These are phyloP conservation scores for Sporothrix humicola DNA, from an alignment of 2,329 filamentous ascomycete genomes.

Conservation along the genomic window DNA sequence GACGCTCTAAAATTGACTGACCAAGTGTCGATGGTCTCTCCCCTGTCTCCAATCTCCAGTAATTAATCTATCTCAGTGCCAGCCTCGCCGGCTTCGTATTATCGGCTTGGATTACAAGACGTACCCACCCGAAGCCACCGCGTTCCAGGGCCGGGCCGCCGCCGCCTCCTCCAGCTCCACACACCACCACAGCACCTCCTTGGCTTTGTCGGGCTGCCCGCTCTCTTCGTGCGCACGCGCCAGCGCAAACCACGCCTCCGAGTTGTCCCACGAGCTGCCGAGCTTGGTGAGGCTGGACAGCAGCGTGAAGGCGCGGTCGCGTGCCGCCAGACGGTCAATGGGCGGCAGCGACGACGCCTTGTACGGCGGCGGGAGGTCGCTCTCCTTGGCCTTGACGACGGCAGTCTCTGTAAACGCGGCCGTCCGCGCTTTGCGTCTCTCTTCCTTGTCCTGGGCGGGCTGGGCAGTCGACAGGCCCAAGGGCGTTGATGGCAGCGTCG, in stretches of 20 bases:
- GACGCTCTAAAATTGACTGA: neutral
- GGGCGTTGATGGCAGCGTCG: conserved; percentile 51
- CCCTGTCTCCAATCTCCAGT: neutral
- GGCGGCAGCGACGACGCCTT: conserved; percentile 69
- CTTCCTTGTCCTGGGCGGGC: neutral
- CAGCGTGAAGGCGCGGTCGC: conserved; percentile 86
- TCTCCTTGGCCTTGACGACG: neutral
- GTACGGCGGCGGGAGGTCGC: conserved; percentile 56
- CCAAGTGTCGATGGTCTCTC: no score
- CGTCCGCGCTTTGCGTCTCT: conserved; percentile 3
- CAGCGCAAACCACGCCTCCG: conserved; percentile 91
- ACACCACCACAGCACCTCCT: conserved; percentile 96
- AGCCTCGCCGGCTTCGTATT: neutral
- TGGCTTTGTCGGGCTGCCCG: conserved; percentile 83
- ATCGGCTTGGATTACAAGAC: conserved; percentile 53
- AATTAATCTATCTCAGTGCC: neutral
- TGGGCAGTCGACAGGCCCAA: conserved; percentile 50
- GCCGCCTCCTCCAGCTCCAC: conserved; percentile 89
- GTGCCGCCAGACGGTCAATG: conserved; percentile 82
- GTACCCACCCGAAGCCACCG: conserved; percentile 70
- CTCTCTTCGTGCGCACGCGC: conserved; percentile 87
- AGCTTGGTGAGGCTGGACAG: conserved; percentile 83
- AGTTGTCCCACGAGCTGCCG: conserved; percentile 85
- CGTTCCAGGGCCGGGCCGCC: conserved; percentile 79
- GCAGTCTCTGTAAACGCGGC: neutral